Base-by-base conservation (phyloP, 2,329 filamentous ascomycete genomes). In the Epicoccum sorghinum region DNA sequence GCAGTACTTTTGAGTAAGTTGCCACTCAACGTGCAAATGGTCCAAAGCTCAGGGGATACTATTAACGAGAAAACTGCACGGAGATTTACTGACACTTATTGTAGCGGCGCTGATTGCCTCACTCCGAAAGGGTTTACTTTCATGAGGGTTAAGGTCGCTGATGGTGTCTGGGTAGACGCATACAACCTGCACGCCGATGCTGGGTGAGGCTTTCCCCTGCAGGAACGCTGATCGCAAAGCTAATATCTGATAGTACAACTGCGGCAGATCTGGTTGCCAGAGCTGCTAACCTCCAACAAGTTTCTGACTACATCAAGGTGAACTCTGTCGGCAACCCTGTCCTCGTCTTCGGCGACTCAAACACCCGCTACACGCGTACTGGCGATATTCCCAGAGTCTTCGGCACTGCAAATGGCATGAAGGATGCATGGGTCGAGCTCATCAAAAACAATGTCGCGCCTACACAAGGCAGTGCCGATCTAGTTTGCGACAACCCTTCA, bases 81-180 rank as follows among this genome's bases (percentile, higher is more conserved):
- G 18, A 18, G 8, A 29, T n/a, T 14, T 25, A 25, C 51, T 53
- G 9, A 53, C 22, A 23, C 8, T 2, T 22, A 7, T 2, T 48
- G 33, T 5, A 83, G 82, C 0, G 79, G 79, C 0, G 64, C 70
- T 1, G 87, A 89, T 69, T 89, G 87, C 67, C 74, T 89, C 58
- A 89, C 86, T 0, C 87, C 86, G 22, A 89, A 89, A 71, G 87
- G 87, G 12, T 89, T 88, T 70, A 88, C 86, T 0, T 85, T 85
- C 42, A 88, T 89, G 85, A 81, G 85, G 10, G 71, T 82, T 36
- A 72, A 78, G 18, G 61, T 88, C 12, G 79, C 77, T 7, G 75
- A 78, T 32, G 80, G 80, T 13, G 79, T 84, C 7, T 86, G 82
- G 55, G 71, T 87, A 23, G 86, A 89, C 67, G 75, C 83, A 7